A percentile compares a stretch with the other conserved stretches of the same genome.
phyloP scores from a whole-genome alignment of 495 filamentous ascomycete genomes.

The Daldinia vernicosa region DNA sequence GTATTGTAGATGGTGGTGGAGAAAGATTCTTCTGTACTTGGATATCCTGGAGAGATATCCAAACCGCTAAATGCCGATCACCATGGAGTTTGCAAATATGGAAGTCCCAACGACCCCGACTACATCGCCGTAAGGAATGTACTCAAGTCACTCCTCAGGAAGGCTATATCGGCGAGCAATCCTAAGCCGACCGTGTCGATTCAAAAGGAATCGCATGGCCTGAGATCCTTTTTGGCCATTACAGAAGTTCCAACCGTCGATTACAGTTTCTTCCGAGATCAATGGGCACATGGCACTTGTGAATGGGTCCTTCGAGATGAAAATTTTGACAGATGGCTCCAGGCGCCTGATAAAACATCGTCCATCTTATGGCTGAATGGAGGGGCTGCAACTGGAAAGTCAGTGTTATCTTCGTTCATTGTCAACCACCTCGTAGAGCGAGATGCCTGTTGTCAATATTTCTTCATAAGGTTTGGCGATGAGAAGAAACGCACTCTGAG shows the following conservation, averaged over 20 bases:
- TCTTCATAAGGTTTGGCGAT: constrained; percentile 45
- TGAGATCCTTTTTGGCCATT: constrained; percentile 37
- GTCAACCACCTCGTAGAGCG: constrained; percentile 42
- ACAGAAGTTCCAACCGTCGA: constrained; percentile 46
- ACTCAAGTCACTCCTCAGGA: constrained; percentile 38
- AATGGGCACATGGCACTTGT: constrained; percentile 51
- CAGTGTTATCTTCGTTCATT: constrained; percentile 49
- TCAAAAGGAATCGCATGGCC: not conserved
- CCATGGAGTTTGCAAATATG: constrained; percentile 59
- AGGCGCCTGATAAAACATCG: constrained; percentile 2
- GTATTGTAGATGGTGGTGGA: constrained; percentile 51
- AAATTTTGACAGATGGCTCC: constrained; percentile 41
- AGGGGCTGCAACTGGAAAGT: constrained; percentile 48
- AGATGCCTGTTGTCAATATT: constrained; percentile 47
- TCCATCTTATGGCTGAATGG: constrained; percentile 47
- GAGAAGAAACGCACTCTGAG: constrained; percentile 34
- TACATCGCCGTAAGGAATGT: constrained; percentile 54
- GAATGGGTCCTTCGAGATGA: constrained; percentile 45
- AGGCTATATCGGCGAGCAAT: constrained; percentile 1
- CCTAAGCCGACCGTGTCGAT: constrained; percentile 9
- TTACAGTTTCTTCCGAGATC: constrained; percentile 49
- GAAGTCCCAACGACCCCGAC: constrained; percentile 50
- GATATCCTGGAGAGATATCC: constrained; percentile 54
- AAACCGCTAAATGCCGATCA: constrained; percentile 59
- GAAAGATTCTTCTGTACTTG: constrained; percentile 56